Evolutionary conservation across 1,284 basidiomycete genomes (phyloP).

Genomic region (Puccinia hordei): DNA sequence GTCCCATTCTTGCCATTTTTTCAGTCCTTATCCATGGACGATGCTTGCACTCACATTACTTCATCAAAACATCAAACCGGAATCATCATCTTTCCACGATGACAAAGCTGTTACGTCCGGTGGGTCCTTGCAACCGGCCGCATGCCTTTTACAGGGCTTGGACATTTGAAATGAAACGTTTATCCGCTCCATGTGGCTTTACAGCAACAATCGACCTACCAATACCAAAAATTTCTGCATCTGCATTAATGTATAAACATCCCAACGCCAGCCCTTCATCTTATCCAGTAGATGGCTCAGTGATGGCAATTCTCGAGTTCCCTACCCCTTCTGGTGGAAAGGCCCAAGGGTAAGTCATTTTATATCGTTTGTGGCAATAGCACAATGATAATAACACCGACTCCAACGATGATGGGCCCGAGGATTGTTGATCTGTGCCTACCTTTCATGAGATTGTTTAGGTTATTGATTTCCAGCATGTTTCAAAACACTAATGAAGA

Average conservation of each 20-base stretch:
- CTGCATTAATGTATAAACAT: slow-evolving; percentile 26
- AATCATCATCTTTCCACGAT: slow-evolving; percentile 2
- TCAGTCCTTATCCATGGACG: slow-evolving; percentile 47
- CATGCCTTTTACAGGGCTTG: not conserved
- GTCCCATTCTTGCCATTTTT: not conserved
- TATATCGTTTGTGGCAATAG: not conserved
- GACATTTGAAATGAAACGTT: not conserved
- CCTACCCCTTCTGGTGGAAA: slow-evolving; percentile 37
- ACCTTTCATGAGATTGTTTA: not conserved
- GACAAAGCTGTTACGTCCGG: not conserved
- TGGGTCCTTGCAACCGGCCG: not conserved
- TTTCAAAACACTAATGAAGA: slow-evolving; percentile 15
- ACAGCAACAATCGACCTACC: not conserved
- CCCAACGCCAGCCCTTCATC: slow-evolving; percentile 5
- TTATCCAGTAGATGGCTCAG: slow-evolving; percentile 28
- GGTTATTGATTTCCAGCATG: slow-evolving; percentile 34
- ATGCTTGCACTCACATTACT: slow-evolving; percentile 46
- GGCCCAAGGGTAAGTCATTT: slow-evolving; percentile 38
- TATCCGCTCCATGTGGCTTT: not conserved
- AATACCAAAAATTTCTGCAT: slow-evolving; percentile 35
- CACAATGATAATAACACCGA: not conserved
- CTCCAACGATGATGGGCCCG: not conserved
- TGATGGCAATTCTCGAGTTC: slow-evolving; percentile 29
- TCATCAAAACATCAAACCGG: slow-evolving; percentile 15
- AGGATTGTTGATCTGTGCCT: not conserved